Evolutionary conservation across 202 grass and related monocot species (phyloP).

Genomic region (Zizania palustris): DNA sequence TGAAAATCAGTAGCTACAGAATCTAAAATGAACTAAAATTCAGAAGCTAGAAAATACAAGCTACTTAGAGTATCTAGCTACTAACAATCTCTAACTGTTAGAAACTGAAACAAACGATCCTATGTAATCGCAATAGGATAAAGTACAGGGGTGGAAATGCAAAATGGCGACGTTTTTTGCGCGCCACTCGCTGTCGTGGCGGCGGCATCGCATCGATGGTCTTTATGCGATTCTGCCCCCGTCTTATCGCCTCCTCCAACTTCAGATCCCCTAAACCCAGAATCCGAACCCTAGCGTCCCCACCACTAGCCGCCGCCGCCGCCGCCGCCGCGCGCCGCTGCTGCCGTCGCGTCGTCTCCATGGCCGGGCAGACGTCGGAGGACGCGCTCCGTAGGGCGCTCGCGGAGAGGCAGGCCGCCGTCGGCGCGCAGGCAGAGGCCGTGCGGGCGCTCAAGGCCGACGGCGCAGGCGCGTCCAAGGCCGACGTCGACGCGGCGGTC

Average conservation of each 20-base stretch:
- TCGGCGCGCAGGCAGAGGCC: constrained; percentile 60
- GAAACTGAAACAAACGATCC: too few species aligned
- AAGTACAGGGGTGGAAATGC: not conserved
- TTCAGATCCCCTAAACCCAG: constrained; percentile 42
- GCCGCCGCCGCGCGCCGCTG: constrained; percentile 38
- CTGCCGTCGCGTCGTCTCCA: constrained; percentile 5
- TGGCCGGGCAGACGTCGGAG: constrained; percentile 52
- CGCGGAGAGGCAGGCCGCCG: constrained; percentile 59
- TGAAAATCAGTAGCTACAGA: too few species aligned
- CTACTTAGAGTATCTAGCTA: too few species aligned
- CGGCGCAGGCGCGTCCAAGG: constrained; percentile 19
- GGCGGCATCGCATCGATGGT: constrained; percentile 15
- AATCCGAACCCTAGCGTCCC: constrained; percentile 47
- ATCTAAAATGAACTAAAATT: too few species aligned
- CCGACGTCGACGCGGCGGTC: constrained; percentile 55
- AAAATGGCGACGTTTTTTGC: not conserved
- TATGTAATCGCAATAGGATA: not conserved
- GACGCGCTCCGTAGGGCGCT: constrained; percentile 61
- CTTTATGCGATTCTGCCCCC: constrained; percentile 53
- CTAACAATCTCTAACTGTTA: too few species aligned
- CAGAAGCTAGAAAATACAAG: too few species aligned
- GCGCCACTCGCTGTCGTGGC: not conserved
- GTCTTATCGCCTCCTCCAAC: constrained; percentile 27
- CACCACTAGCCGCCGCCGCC: too few species aligned
- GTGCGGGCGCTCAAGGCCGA: constrained; percentile 64